Evolutionary conservation across 2,329 filamentous ascomycete genomes (phyloP), one percentile per base, ranked within the genome.

Genomic region (Fusarium musae): DNA sequence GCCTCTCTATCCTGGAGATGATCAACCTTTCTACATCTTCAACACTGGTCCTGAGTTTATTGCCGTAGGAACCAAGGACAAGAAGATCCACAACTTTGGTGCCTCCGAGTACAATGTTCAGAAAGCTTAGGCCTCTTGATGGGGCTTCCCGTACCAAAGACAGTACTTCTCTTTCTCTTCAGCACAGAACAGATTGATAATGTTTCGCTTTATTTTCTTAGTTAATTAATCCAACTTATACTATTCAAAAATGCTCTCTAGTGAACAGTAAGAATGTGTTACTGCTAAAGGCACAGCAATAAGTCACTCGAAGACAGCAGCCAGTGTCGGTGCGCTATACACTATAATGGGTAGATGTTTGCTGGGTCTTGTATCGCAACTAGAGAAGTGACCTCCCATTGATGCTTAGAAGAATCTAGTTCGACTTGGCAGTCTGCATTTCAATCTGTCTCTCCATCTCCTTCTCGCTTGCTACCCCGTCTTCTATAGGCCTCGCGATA

Each of bases 11-110:
- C 69, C 69, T 17, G 62, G 54, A 15, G 49, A 57, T 23, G 46
- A 70, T 16, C 69, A 72, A 47, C 47, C 69, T 5, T 70, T 63
- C 23, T 72, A 67, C 44, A 67, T 72, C n/a, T 72, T 72, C 63
- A 57, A 59, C 3, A 36, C 69, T 11, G 69, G 53, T 15, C 15
- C 37, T 16, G 58, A 72, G 44, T 70, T 63, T 28, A 63, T 72
- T 36, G 66, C 66, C 4, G 61, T 72, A 13, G 69, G 69, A 26
- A 50, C 63, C 4, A 32, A 61, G 3, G 69, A 72, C 46, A 70
- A 58, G 50, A 52, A 61, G 44, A 46, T 72, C 13, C 43, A 72
- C 15, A 49, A 70, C 47, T 70, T 67, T 36, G 66, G 69, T 44
- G 34, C 16, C 15, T 60, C 59, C 9, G 52, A 61, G 26, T 65